A percentile compares a stretch with the other conserved stretches of the same genome.
Conservation (phyloP, 345 rosid species). For the Diplotaxis tenuifolia region DNA sequence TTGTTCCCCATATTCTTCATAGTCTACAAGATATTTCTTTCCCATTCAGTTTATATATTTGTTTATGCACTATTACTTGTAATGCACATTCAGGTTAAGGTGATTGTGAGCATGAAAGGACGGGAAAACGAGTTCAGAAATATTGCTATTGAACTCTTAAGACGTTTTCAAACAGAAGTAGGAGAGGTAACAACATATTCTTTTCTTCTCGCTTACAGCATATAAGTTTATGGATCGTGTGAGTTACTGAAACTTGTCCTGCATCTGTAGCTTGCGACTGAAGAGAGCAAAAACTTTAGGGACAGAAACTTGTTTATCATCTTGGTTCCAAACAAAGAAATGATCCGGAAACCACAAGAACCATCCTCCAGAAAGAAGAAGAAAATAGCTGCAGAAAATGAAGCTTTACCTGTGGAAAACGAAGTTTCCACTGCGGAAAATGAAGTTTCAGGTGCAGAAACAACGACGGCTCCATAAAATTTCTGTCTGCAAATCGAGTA, state of each 20-base stretch:
- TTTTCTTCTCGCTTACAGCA: neutral
- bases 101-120: slow-evolving; percentile 86
- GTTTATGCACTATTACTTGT: slow-evolving; percentile 11
- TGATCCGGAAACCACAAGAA: slow-evolving; percentile 66
- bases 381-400: slow-evolving; percentile 39
- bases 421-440: slow-evolving; percentile 49
- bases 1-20: slow-evolving; percentile 9
- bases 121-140: slow-evolving; percentile 90
- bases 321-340: slow-evolving; percentile 78
- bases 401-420: slow-evolving; percentile 42
- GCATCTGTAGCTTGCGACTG: slow-evolving; percentile 69
- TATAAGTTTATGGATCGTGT: neutral
- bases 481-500: slow-evolving; percentile 1
- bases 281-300: slow-evolving; percentile 80
- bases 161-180: slow-evolving; percentile 78
- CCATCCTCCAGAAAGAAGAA: slow-evolving; percentile 60
- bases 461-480: neutral
- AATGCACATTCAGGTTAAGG: slow-evolving; percentile 68
- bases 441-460: neutral
- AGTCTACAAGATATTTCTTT: neutral
- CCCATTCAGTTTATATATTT: neutral
- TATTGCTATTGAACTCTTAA: slow-evolving; percentile 78
- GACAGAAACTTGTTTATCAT: slow-evolving; percentile 72
- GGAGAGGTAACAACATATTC: slow-evolving; percentile 64
- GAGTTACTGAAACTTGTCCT: neutral